Conservation (phyloP, 345 rosid genomes). For the Moringa oleifera region DNA sequence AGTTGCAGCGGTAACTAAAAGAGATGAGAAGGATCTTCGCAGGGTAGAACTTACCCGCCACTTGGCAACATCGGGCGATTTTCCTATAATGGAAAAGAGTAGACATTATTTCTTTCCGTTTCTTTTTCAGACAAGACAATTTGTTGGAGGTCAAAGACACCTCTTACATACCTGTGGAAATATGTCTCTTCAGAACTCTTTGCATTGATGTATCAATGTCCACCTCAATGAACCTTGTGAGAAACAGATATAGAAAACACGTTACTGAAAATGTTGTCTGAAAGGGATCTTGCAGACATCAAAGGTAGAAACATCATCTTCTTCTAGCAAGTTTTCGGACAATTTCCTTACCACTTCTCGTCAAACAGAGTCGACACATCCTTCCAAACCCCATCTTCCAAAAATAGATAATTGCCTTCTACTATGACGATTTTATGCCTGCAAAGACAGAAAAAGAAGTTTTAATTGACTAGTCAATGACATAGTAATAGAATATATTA, state of each 20-base stretch:
- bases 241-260: slow-evolving; percentile 12
- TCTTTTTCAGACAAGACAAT: no score
- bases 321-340: not conserved
- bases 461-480: not conserved
- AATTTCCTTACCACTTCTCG: slow-evolving; percentile 73
- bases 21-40: not conserved
- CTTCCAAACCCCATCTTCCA: slow-evolving; percentile 72
- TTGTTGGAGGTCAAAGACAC: not conserved
- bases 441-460: slow-evolving; percentile 26
- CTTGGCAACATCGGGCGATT: slow-evolving; percentile 65
- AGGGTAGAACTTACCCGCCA: slow-evolving; percentile 54
- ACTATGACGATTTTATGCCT: slow-evolving; percentile 87
- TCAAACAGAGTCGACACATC: slow-evolving; percentile 67
- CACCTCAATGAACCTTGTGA: slow-evolving; percentile 67
- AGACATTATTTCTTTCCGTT: not conserved
- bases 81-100: slow-evolving; percentile 42
- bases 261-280: not conserved
- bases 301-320: not conserved
- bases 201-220: slow-evolving; percentile 72
- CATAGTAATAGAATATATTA: no score
- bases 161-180: slow-evolving; percentile 75
- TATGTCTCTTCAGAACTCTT: slow-evolving; percentile 68
- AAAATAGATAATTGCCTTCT: slow-evolving; percentile 78
- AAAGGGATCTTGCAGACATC: no score
- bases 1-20: not conserved